Percentiles rank a stretch among this genome's conserved stretches.
Conservation (phyloP, 176 grass and related monocot species). For the Triticum turgidum region DNA sequence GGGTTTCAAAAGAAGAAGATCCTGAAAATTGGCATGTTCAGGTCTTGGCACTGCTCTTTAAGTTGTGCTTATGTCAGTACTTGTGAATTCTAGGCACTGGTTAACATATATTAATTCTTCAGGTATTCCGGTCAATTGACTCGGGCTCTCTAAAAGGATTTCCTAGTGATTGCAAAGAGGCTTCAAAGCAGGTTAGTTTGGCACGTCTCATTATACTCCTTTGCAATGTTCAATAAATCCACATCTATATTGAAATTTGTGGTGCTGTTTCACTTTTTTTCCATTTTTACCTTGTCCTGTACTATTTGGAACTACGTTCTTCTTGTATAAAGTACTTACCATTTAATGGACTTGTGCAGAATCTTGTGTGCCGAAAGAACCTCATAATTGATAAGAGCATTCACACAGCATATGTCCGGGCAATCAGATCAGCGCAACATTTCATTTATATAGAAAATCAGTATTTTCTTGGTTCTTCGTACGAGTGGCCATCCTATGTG, state of each 20-base stretch:
- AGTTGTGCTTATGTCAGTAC: slow-evolving; percentile 14
- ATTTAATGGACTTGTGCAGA: slow-evolving; percentile 48
- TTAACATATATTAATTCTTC: slow-evolving; percentile 33
- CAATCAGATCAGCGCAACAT: slow-evolving; percentile 94
- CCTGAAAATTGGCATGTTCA: slow-evolving; percentile 95
- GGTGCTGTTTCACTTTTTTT: not conserved
- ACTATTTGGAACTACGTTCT: slow-evolving; percentile 13
- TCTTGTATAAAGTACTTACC: not conserved
- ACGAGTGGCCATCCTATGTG: slow-evolving; percentile 76
- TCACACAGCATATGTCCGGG: slow-evolving; percentile 89
- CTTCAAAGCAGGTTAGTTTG: slow-evolving; percentile 61
- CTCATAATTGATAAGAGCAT: slow-evolving; percentile 94
- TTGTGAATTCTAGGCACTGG: not conserved
- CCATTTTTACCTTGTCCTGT: not conserved
- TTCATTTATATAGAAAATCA: slow-evolving; percentile 99
- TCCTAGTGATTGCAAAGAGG: slow-evolving; percentile 61
- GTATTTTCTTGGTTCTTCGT: slow-evolving; percentile 98
- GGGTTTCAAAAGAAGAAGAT: slow-evolving; percentile 66
- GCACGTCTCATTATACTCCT: slow-evolving; percentile 1
- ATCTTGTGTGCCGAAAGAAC: slow-evolving; percentile 88
- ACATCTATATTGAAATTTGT: not conserved
- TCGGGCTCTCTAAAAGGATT: slow-evolving; percentile 96
- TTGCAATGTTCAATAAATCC: not conserved
- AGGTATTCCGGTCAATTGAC: slow-evolving; percentile 96
- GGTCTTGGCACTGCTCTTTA: slow-evolving; percentile 39